Conservation (phyloP, 78 protist genomes). For the Capsaspora owczarzaki region DNA sequence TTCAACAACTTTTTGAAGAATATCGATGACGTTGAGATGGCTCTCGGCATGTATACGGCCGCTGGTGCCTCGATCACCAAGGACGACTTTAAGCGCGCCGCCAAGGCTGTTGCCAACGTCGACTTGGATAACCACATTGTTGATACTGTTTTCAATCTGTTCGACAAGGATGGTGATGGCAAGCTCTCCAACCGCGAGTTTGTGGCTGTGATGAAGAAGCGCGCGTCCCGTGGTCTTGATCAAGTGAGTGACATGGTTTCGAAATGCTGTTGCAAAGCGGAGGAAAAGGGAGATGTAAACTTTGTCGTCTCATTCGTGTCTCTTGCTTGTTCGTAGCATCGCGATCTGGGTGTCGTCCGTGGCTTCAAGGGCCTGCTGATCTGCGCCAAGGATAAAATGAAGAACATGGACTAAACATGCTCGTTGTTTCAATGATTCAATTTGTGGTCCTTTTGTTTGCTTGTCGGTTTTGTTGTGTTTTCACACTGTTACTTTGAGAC, state of each 20-base stretch:
- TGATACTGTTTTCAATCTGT: not conserved
- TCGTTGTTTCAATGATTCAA: too few species aligned
- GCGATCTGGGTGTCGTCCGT: not conserved
- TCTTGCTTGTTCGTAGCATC: not conserved
- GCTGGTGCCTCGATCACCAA: not conserved
- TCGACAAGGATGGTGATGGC: constrained; percentile 10
- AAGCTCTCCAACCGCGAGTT: constrained; percentile 3
- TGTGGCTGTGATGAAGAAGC: not conserved
- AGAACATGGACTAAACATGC: too few species aligned
- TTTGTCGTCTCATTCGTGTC: not conserved
- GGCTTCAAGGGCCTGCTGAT: not conserved
- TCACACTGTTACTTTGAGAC: too few species aligned
- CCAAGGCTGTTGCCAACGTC: not conserved
- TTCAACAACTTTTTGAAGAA: not conserved
- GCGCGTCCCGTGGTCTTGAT: not conserved
- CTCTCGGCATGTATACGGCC: not conserved
- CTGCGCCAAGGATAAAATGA: constrained; percentile 7
- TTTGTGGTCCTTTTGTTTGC: too few species aligned
- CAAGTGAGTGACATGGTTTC: not conserved
- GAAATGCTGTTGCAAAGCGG: too few species aligned
- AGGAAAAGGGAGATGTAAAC: not conserved
- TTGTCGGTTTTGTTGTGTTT: too few species aligned
- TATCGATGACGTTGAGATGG: constrained; percentile 4
- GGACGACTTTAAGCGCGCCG: not conserved
- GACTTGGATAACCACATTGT: not conserved